Evolutionary conservation across 805 yeast species (phyloP), one percentile per base, ranked within the genome.

Genomic region (Metschnikowia lochheadii): DNA sequence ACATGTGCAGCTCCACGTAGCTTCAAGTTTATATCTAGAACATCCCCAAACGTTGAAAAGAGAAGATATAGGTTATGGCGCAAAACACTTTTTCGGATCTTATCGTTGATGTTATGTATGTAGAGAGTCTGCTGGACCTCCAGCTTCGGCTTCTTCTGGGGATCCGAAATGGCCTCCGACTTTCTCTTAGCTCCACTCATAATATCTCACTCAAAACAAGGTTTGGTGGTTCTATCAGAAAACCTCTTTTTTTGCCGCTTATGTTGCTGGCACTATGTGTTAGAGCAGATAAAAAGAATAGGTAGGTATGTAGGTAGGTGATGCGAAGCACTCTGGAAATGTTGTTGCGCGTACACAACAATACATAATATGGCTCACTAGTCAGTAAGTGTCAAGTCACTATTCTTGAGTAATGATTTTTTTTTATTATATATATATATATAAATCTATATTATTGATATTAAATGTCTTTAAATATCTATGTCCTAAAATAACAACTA

Each of bases 1-100:
- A 85, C 64, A 69, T 84, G 86, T 0, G 89, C 90, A 60, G 84
- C 89, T 0, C 89, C 90, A 49, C 87, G 69, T 55, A 75, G 65
- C 50, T 70, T 75, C 49, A 72, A 72, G 47, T 74, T 70, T 10
- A 87, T 72, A 10, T 79, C 77, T 4, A 85, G 61, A 2, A 87
- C 79, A 59, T 84, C 89, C 0, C 89, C 90, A 63, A 75, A 84
- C 0, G 83, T 77, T 13, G 84, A 70, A 56, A 84, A 84, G 5
- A 85, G 60, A 17, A 85, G 59, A 58, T 79, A 84, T 11, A 87
- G 66, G 56, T 78, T 79, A 48, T 79, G 78, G 56, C 78, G 78
- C 51, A 84, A 58, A 23, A 72, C 65, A 1, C 59, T 44, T 1
- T 67, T 60, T 23, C 77, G 72, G 47, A 85, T 66, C 56, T 83